Evolutionary conservation across 2,329 filamentous ascomycete genomes (phyloP).

Genomic region (Cercospora citrullina): DNA sequence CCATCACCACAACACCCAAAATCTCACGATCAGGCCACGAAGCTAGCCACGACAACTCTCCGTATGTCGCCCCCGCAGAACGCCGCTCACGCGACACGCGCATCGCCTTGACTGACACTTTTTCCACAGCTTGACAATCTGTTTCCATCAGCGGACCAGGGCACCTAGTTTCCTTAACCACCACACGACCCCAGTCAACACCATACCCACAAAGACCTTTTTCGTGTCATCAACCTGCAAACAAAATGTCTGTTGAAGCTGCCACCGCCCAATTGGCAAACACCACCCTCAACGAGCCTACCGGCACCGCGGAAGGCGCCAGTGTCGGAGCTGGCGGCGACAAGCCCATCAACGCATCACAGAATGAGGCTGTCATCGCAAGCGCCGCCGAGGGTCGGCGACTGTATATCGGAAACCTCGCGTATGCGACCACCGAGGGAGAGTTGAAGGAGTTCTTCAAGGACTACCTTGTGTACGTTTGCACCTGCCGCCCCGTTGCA

Average conservation of each 20-base stretch:
- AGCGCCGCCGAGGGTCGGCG: conserved; percentile 98
- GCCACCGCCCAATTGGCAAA: conserved; percentile 70
- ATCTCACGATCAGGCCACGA: conserved; percentile 41
- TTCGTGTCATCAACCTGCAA: conserved; percentile 59
- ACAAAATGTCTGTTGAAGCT: conserved; percentile 89
- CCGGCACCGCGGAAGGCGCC: conserved; percentile 59
- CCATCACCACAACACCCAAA: conserved; percentile 27
- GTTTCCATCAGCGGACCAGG: conserved; percentile 45
- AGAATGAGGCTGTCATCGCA: conserved; percentile 89
- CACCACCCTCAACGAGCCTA: conserved; percentile 61
- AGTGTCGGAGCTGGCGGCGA: conserved; percentile 48
- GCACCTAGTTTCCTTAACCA: conserved; percentile 44
- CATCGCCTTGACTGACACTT: conserved; percentile 17
- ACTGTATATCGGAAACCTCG: conserved; percentile 99
- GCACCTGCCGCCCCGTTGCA: conserved; percentile 13
- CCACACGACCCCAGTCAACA: conserved; percentile 37
- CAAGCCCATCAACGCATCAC: conserved; percentile 70
- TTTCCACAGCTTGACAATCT: conserved; percentile 48
- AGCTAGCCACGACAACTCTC: conserved; percentile 54
- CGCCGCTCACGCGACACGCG: conserved; percentile 6
- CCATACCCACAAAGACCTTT: conserved; percentile 28
- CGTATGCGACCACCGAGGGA: conserved; percentile 99
- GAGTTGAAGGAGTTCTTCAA: conserved; percentile 99
- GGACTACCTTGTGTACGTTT: conserved; percentile 95
- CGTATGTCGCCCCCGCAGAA: conserved; percentile 26